phyloP scores from a whole-genome alignment of 768 basidiomycete genomes.

The Boletus sp. region DNA sequence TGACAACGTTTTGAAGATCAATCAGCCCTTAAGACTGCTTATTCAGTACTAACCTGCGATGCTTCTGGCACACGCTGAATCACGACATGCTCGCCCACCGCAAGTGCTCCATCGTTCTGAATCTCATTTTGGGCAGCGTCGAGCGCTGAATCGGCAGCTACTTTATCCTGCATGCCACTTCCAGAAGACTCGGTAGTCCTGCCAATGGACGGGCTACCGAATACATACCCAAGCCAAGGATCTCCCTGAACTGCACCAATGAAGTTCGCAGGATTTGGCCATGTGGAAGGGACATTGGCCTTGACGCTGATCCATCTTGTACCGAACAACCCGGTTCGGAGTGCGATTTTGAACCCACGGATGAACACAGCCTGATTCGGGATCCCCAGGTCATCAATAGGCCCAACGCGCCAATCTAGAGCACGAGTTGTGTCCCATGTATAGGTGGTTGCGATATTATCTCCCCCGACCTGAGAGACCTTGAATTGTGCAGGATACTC shows the following conservation, averaged over 20 bases:
- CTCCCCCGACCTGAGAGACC: neutral
- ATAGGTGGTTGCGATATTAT: slow-evolving; percentile 1
- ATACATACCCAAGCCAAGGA: neutral
- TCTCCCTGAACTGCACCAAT: neutral
- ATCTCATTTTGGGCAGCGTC: neutral
- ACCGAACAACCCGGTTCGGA: neutral
- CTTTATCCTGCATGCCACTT: neutral
- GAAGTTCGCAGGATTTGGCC: neutral
- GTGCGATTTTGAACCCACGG: slow-evolving; percentile 18
- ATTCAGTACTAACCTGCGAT: neutral
- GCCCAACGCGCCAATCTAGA: slow-evolving; percentile 9
- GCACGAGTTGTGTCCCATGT: slow-evolving; percentile 7
- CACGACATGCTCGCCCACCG: neutral
- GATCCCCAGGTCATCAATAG: neutral
- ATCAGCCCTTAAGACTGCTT: neutral
- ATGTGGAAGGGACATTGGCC: neutral
- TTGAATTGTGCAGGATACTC: slow-evolving; percentile 9
- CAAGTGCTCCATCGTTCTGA: neutral
- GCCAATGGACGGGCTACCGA: neutral
- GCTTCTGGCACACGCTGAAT: neutral
- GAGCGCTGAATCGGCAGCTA: neutral
- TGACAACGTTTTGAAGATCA: neutral
- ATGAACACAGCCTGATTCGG: slow-evolving; percentile 27
- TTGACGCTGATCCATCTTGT: slow-evolving; percentile 2
- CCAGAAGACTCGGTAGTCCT: neutral